phyloP scores from a whole-genome alignment of 1,139 yeast genomes.

The Magnusiomyces ingens region DNA sequence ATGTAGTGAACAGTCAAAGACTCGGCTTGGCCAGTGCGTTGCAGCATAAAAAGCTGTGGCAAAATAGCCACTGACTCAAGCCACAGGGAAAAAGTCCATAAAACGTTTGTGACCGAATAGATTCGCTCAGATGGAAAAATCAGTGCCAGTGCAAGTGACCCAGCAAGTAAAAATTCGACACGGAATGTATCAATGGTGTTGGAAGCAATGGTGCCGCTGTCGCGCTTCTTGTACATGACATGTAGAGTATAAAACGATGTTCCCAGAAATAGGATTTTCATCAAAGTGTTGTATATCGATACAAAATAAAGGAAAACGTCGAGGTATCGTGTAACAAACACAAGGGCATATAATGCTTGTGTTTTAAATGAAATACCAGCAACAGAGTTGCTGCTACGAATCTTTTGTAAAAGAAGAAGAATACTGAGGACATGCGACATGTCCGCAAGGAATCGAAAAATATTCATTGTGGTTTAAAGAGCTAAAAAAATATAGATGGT shows the following conservation, averaged over 20 bases:
- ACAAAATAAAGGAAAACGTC: slow-evolving; percentile 47
- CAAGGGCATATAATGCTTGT: slow-evolving; percentile 70
- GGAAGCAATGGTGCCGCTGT: slow-evolving; percentile 38
- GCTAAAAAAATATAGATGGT: too few species aligned
- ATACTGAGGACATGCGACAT: slow-evolving; percentile 78
- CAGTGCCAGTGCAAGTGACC: slow-evolving; percentile 53
- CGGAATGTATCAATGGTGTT: slow-evolving; percentile 72
- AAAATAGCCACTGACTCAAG: slow-evolving; percentile 85
- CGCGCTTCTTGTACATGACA: slow-evolving; percentile 58
- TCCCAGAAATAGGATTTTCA: slow-evolving; percentile 75
- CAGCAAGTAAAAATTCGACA: slow-evolving; percentile 61
- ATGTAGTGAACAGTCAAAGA: slow-evolving; percentile 85
- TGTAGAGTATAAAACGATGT: slow-evolving; percentile 72
- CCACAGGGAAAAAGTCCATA: slow-evolving; percentile 36
- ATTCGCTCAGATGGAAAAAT: slow-evolving; percentile 51
- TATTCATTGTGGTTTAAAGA: slow-evolving; percentile 9
- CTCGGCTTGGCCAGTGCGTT: slow-evolving; percentile 84
- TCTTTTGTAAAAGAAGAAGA: slow-evolving; percentile 64
- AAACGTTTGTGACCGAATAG: slow-evolving; percentile 44
- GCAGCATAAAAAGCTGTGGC: slow-evolving; percentile 87
- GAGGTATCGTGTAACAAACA: slow-evolving; percentile 72
- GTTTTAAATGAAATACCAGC: slow-evolving; percentile 87
- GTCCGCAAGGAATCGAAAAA: slow-evolving; percentile 37
- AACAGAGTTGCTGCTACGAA: slow-evolving; percentile 57
- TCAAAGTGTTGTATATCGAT: slow-evolving; percentile 67